These are phyloP conservation scores for Leccinum insigne DNA, from an alignment of 1,284 basidiomycete genomes.

Conservation along the genomic window DNA sequence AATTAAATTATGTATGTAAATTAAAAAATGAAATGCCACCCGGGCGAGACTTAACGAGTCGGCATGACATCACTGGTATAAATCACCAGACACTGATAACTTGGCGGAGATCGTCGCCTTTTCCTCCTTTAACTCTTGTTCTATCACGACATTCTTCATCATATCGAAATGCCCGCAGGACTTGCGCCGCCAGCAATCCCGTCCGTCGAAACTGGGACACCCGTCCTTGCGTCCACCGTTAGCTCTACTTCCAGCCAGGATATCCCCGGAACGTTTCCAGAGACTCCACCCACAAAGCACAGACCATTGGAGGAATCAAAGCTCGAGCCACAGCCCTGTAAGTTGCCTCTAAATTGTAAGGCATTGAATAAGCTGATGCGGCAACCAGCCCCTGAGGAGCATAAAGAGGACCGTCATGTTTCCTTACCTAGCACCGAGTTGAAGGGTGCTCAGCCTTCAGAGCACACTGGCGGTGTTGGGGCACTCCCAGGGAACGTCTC, in stretches of 20 bases:
- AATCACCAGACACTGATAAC: neutral
- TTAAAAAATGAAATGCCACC: neutral
- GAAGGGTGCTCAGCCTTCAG: constrained; percentile 28
- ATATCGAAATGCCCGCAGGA: constrained; percentile 14
- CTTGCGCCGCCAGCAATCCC: constrained; percentile 18
- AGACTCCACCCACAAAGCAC: neutral
- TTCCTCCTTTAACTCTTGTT: neutral
- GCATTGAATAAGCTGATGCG: constrained; percentile 3
- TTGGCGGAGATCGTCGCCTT: constrained; percentile 7
- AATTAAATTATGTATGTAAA: neutral
- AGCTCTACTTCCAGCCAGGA: constrained; percentile 1
- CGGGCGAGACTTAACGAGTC: constrained; percentile 17
- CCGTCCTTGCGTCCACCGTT: constrained; percentile 19
- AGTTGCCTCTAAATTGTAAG: neutral
- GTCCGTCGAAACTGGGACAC: constrained; percentile 17
- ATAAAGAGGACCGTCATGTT: neutral
- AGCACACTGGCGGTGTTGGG: constrained; percentile 29
- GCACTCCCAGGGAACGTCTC: constrained; percentile 33
- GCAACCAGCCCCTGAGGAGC: constrained; percentile 6
- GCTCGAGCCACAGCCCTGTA: constrained; percentile 11
- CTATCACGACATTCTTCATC: neutral
- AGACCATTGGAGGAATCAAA: neutral
- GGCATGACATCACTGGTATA: constrained; percentile 32
- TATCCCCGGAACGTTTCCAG: constrained; percentile 6
- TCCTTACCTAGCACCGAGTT: constrained; percentile 31